Evolutionary conservation across 2,329 filamentous ascomycete species (phyloP).

Genomic region (Xylariaceae sp.): DNA sequence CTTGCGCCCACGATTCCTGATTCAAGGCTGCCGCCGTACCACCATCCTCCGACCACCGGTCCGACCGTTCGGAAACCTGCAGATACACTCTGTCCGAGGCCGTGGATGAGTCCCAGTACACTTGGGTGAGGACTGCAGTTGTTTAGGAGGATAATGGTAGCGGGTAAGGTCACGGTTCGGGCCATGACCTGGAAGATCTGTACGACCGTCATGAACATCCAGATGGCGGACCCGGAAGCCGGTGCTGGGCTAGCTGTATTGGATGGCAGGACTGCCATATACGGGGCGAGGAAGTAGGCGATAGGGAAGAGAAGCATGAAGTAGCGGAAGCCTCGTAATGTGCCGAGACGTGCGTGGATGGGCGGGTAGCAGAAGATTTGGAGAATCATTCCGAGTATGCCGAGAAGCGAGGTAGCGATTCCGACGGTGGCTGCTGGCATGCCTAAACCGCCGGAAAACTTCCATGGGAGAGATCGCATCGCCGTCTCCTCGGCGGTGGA

Average conservation of each 20-base stretch:
- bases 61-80: conserved; percentile 46
- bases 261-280: conserved; percentile 60
- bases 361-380: conserved; percentile 66
- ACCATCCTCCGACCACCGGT: conserved; percentile 45
- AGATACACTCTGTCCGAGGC: conserved; percentile 47
- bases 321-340: conserved; percentile 60
- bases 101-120: conserved; percentile 55
- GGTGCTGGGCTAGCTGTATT: conserved; percentile 36
- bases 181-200: conserved; percentile 67
- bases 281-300: conserved; percentile 64
- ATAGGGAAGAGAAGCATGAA: conserved; percentile 64
- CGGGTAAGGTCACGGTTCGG: conserved; percentile 62
- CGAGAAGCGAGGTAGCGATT: conserved; percentile 64
- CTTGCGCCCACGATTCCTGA: conserved; percentile 41
- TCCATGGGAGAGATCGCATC: conserved; percentile 38
- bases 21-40: conserved; percentile 42
- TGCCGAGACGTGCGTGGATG: conserved; percentile 60
- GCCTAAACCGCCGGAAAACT: conserved; percentile 63
- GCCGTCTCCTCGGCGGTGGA: conserved; percentile 29
- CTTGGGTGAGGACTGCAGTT: conserved; percentile 57
- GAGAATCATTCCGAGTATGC: conserved; percentile 63
- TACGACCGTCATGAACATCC: conserved; percentile 58
- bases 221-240: conserved; percentile 48
- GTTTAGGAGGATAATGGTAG: conserved; percentile 56
- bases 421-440: conserved; percentile 65